Conservation (phyloP, 2,329 filamentous ascomycete genomes). For the Claviceps sp. region DNA sequence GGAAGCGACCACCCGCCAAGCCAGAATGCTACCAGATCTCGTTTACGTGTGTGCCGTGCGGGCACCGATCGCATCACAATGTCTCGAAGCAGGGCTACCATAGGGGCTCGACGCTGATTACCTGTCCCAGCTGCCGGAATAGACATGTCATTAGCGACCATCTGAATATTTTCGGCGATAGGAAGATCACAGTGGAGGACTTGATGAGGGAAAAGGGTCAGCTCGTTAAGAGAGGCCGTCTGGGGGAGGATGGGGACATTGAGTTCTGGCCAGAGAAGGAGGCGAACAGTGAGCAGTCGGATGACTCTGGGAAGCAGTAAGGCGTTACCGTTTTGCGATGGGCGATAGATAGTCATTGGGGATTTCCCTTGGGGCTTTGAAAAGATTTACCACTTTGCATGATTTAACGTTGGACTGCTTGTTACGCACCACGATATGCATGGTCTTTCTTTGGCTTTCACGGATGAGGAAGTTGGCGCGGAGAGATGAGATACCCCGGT, state of each 20-base stretch:
- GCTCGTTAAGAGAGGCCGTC: constrained; percentile 55
- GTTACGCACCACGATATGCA: neutral
- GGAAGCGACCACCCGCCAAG: constrained; percentile 16
- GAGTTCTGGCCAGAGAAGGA: constrained; percentile 78
- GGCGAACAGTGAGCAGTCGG: constrained; percentile 11
- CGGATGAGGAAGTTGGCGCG: neutral
- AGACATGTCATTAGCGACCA: constrained; percentile 89
- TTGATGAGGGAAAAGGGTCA: constrained; percentile 64
- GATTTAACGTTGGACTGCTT: neutral
- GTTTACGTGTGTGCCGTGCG: constrained; percentile 87
- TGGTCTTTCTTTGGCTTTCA: neutral
- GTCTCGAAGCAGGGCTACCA: constrained; percentile 95
- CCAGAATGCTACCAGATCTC: constrained; percentile 71
- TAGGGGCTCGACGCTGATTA: constrained; percentile 74
- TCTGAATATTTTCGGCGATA: constrained; percentile 62
- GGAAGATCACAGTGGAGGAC: constrained; percentile 58
- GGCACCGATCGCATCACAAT: constrained; percentile 64
- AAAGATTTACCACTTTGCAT: neutral
- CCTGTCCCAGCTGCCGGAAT: constrained; percentile 74
- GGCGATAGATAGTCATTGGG: neutral
- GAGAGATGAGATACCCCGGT: neutral
- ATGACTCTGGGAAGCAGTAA: neutral
- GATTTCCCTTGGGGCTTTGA: neutral
- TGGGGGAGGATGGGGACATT: constrained; percentile 69
- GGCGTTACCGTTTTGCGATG: neutral